Evolutionary conservation across 2,329 filamentous ascomycete genomes (phyloP), one percentile per base, ranked within the genome.

Genomic region (Xylaria sp.): DNA sequence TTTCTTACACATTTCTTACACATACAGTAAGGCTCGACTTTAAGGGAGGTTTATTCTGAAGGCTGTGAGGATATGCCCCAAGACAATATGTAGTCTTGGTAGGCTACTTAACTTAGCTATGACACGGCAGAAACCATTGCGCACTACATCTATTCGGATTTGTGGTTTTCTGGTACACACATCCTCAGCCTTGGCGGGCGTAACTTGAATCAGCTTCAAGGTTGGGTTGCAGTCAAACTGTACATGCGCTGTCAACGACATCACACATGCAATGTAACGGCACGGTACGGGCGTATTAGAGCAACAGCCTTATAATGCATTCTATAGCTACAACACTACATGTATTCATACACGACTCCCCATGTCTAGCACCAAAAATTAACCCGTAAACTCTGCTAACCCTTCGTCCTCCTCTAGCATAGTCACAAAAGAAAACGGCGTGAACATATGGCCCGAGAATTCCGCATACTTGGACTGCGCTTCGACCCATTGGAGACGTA

Each of bases 401-500:
- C 70, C 72, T 57, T 80, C 78, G 46, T 92, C 89, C 71, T 92
- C 90, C 75, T 93, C 90, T 65, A 94, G 78, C 72, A 93, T 79
- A 12, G 84, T 81, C 79, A 88, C 85, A 76, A 93, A 93, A 70
- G 88, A 91, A 75, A 93, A 92, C 19, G 91, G 90, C 74, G 89
- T 83, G 74, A 94, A 93, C n/a, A 89, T 81, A 68, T 90, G 80
- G 58, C 90, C 90, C 65, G 92, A 90, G 65, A 91, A 91, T 69
- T 92, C 86, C 79, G 92, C 92, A 80, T 92, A 90, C 79, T 93
- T 92, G 77, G 89, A 92, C 88, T 93, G 92, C 21, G 91, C 90
- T 76, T 94, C 91, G 62, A 93, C 91, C 91, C 91, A 94, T 77
- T 93, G 90, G 73, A 93, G 79, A 81, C 91, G 84, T 71, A 93